Evolutionary conservation across 352 stramenopile genomes (phyloP), one percentile per base, ranked within the genome.

Genomic region (Pythium periplocum): DNA sequence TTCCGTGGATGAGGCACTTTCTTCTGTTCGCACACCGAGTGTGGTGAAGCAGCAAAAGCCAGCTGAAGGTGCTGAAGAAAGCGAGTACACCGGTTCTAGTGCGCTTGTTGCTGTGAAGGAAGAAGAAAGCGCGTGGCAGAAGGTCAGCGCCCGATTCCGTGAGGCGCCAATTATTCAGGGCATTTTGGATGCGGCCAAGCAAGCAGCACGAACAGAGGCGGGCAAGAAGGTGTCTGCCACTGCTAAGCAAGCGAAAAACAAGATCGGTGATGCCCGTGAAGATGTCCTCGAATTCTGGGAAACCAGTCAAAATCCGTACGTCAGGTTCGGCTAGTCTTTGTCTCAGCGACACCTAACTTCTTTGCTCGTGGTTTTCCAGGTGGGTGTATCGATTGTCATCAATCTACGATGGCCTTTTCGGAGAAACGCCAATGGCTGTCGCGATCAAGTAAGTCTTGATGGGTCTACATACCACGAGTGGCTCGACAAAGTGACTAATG

Each of bases 401-500:
- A 6, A 96, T 98, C n/a, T 99, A 98, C 63, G 97, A 99, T 51
- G 97, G 94, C 31, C 69, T 99, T 45, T 99, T 98, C 26, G 95
- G 93, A 3, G 96, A 99, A 77, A 98, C 94, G 2, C 89, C 97
- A 2, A 96, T 97, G 78, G 94, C 87, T 26, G 73, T 98, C 55
- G 96, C 95, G 10, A 96, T 98, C 46, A 90, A 87, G 73, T 78
- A 51, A 42, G 68, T 58, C 6, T 30, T 31, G 17, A 26, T 26
- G 17, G 17, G 17, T 26, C 17, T 26, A 26, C 17, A 26, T 26
- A 26, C 17, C 17, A 26, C 17, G 17, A 26, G 17, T 26, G 17
- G 17, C 17, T 26, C 17, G 17, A 26, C 17, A 26, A 26, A 26
- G 17, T 26, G 17, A 26, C 17, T 0, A 26, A 26, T 26, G 0